Evolutionary conservation across 768 basidiomycete species (phyloP).

Genomic region (Pisolithus microcarpus): DNA sequence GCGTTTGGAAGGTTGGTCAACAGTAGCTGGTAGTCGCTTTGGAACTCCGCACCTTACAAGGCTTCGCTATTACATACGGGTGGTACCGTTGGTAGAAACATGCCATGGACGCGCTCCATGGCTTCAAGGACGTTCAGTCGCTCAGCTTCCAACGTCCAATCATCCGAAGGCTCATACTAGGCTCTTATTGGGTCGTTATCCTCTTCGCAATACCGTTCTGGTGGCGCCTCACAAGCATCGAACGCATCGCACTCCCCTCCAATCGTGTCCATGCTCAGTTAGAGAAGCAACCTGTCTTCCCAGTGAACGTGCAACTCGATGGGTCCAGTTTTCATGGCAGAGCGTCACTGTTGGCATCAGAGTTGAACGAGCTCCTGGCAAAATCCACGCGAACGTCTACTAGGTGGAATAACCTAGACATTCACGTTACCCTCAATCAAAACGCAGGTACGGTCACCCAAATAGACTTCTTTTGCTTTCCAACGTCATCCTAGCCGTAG

Average conservation of each 20-base stretch:
- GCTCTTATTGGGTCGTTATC: slow-evolving; percentile 73
- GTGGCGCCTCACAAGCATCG: slow-evolving; percentile 91
- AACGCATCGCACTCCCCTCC: slow-evolving; percentile 68
- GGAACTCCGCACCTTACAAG: slow-evolving; percentile 25
- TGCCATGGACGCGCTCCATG: slow-evolving; percentile 21
- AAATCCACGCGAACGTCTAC: slow-evolving; percentile 11
- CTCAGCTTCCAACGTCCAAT: slow-evolving; percentile 45
- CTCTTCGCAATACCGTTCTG: slow-evolving; percentile 80
- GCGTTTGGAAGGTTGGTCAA: not conserved
- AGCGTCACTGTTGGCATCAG: slow-evolving; percentile 18
- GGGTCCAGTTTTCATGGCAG: slow-evolving; percentile 11
- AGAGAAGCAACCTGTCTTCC: slow-evolving; percentile 37
- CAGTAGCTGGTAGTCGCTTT: slow-evolving; percentile 14
- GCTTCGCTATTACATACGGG: slow-evolving; percentile 6
- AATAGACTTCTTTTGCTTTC: not conserved
- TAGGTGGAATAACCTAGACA: slow-evolving; percentile 40
- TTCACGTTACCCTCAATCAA: slow-evolving; percentile 24
- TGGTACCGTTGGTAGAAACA: slow-evolving; percentile 1
- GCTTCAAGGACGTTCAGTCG: slow-evolving; percentile 39
- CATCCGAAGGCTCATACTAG: slow-evolving; percentile 54
- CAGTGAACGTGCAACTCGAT: slow-evolving; percentile 36
- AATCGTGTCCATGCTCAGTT: slow-evolving; percentile 49
- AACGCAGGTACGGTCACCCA: slow-evolving; percentile 29
- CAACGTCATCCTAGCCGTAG: slow-evolving; percentile 12
- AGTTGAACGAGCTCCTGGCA: slow-evolving; percentile 19